Evolutionary conservation across 495 filamentous ascomycete species (phyloP), one percentile per base, ranked within the genome.

Genomic region (Penicillium salamii): DNA sequence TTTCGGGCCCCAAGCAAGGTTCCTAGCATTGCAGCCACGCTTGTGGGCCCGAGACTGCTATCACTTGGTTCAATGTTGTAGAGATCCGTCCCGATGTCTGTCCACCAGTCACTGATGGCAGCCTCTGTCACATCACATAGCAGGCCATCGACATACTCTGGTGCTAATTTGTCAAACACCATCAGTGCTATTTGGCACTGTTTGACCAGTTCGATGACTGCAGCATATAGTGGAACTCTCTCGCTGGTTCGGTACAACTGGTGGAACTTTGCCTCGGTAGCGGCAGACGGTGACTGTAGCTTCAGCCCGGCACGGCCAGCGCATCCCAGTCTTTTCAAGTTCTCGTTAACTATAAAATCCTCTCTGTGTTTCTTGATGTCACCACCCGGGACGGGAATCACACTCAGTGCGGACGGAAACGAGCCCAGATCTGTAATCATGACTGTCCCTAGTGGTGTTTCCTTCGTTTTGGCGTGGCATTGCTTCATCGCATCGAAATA

Each of bases 21-120:
- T 5, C 93, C 93, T 15, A 98, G 70, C 20, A 98, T 68, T 3
- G 88, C 95, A 19, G 90, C 85, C 12, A 97, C 91, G 1, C 89
- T 97, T 0, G 91, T 96, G 3, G 93, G 91, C 0, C 93, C 93
- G 6, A 98, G 70, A 23, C 91, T 88, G 11, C 91, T 91, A 66
- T 98, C 95, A 17, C 83, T 87, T 2, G 93, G 95, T 66, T 97
- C 95, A 17, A 89, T 76, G 47, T 89, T 95, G 69, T 91, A 96
- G 50, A 89, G 79, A 38, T 97, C 91, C 0, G 86, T 86, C 3
- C 95, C 93, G 35, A 97, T 86, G 55, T 97, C 90, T 2, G 86
- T 83, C 93, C 93, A 98, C 93, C 95, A 98, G 66, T 96, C 88
- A 54, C 83, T 86, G 58, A 98, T 84, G 3, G 91, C 89, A 49